Base-by-base conservation (phyloP, 2,329 filamentous ascomycete genomes). In the Boeremia exigua region DNA sequence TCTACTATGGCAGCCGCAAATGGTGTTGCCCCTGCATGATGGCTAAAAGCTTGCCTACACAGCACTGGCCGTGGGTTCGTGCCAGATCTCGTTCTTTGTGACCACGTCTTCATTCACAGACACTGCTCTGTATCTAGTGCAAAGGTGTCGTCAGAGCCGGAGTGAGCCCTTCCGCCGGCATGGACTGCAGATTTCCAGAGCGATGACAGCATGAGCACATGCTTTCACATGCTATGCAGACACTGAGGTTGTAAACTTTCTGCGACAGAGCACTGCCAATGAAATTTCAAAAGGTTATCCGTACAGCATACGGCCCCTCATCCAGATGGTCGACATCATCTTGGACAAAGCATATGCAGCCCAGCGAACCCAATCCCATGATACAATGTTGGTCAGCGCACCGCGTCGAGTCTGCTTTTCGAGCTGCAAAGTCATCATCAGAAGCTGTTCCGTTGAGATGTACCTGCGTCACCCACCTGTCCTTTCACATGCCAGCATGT, bases 401-500 rank as follows among this genome's bases (percentile, higher is more conserved):
- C 28, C 40, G 36, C 17, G n/a, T 39, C 29, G 19, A 34, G 11
- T 30, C 47, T 30, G 25, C 36, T 23, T 11, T 29, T 46, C 15
- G 27, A 50, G 8, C n/a, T 23, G 27, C 17, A 33, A n/a, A 36
- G 15, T 17, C 29, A 43, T 40, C 40, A 43, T 25, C 36, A 47
- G 25, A 12, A 7, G 40, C 36, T 47, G 17, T 40, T 44, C 39
- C 30, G 42, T 57, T 57, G 54, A 53, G 48, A 53, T 17, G 54
- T 57, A 52, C 54, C 54, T 57, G 54, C 54, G 15, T 56, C 54
- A 56, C 42, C 11, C 44, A 45, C 32, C 7, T 14, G 19, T 34
- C 48, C 48, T 56, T 23, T 52, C 54, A 56, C 48, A 51, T 56
- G 44, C 28, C 39, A 45, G 48, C 54, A 57, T 53, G 44, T 48